Conservation (phyloP, 1,284 basidiomycete species). For the Puccinia horiana region DNA sequence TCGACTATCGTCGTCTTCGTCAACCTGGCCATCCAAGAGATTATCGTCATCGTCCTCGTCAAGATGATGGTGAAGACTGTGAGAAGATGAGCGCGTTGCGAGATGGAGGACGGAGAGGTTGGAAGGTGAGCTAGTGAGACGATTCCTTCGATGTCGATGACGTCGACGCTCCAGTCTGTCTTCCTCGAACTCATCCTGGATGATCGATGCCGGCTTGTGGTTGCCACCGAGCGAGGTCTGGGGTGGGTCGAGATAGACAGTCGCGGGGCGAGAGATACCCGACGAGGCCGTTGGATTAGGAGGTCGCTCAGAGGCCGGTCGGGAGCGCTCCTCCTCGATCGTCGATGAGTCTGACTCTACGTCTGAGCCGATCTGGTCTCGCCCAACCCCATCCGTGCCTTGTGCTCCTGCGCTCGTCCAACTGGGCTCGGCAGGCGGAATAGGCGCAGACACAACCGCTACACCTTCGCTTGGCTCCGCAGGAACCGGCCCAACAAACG, state of each 20-base stretch:
- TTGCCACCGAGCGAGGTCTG: background rate
- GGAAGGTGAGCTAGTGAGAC: background rate
- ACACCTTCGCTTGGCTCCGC: no score
- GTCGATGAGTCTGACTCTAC: background rate
- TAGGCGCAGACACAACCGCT: background rate
- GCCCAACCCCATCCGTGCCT: background rate
- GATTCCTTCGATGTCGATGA: background rate
- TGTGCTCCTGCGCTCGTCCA: background rate
- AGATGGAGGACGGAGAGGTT: background rate
- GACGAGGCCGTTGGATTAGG: background rate
- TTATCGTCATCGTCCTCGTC: background rate
- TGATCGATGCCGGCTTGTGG: slow-evolving; percentile 45
- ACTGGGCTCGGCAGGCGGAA: background rate
- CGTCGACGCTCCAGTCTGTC: background rate
- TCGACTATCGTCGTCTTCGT: background rate
- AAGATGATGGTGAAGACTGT: background rate
- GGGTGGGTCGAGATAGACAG: background rate
- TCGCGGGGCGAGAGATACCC: background rate
- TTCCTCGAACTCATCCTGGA: slow-evolving; percentile 42
- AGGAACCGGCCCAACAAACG: slow-evolving; percentile 9
- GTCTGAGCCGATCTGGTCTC: background rate
- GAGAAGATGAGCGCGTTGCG: background rate
- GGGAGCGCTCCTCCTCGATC: slow-evolving; percentile 9
- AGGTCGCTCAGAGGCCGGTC: background rate
- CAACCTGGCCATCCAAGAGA: background rate